Percentiles rank a stretch among this genome's conserved stretches.
Evolutionary conservation across 768 basidiomycete genomes (phyloP).

Genomic region (Lentinula sp.): DNA sequence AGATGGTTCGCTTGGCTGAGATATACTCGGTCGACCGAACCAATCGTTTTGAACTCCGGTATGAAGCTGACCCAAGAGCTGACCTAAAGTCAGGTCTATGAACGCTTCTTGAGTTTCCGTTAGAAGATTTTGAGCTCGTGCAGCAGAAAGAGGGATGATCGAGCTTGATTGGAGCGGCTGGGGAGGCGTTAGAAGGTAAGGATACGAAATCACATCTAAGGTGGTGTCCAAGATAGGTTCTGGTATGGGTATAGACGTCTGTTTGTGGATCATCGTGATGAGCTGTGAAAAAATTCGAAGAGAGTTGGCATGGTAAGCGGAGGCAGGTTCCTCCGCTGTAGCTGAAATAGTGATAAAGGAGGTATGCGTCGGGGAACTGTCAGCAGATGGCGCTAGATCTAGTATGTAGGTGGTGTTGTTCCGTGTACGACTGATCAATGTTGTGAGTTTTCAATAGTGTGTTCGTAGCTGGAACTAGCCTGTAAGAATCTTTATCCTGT

Average conservation of each 20-base stretch:
- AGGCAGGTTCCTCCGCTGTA: not conserved
- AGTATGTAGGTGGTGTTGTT: slow-evolving; percentile 19
- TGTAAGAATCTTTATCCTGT: not conserved
- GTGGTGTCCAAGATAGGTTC: slow-evolving; percentile 43
- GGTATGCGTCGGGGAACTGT: slow-evolving; percentile 16
- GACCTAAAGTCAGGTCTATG: slow-evolving; percentile 58
- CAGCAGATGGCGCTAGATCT: slow-evolving; percentile 17
- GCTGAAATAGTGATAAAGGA: slow-evolving; percentile 16
- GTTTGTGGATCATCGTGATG: slow-evolving; percentile 32
- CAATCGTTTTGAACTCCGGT: slow-evolving; percentile 66
- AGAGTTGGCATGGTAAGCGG: slow-evolving; percentile 26
- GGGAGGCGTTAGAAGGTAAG: slow-evolving; percentile 46
- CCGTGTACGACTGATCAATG: slow-evolving; percentile 17
- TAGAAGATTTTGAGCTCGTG: slow-evolving; percentile 27
- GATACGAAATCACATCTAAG: slow-evolving; percentile 36
- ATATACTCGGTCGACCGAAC: slow-evolving; percentile 48
- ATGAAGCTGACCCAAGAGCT: slow-evolving; percentile 58
- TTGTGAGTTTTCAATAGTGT: not conserved
- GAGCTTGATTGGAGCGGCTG: slow-evolving; percentile 27
- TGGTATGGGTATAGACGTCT: slow-evolving; percentile 46
- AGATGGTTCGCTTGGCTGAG: slow-evolving; percentile 27
- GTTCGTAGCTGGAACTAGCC: not conserved
- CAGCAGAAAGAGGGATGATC: slow-evolving; percentile 30
- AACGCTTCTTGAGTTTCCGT: slow-evolving; percentile 32
- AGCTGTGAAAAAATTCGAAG: slow-evolving; percentile 32